phyloP scores from a whole-genome alignment of 305 asterid species.

The Solanum hybrid region DNA sequence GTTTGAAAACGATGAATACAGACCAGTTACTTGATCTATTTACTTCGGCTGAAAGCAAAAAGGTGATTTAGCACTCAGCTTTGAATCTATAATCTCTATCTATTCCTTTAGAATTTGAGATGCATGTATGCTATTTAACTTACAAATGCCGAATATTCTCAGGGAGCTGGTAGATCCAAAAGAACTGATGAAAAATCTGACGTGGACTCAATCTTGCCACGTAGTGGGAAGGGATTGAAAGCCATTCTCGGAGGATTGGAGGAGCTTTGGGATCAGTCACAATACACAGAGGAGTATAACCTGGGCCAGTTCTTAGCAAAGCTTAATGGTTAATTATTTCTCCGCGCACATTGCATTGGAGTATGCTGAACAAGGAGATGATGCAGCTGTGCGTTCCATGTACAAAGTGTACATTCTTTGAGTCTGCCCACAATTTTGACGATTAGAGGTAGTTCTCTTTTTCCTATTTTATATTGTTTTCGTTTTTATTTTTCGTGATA shows the following conservation, averaged over 20 bases:
- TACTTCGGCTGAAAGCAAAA: conserved; percentile 72
- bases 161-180: conserved; percentile 49
- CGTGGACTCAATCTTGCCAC: conserved; percentile 46
- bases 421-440: conserved; percentile 49
- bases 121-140: background rate
- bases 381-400: conserved; percentile 19
- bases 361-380: conserved; percentile 15
- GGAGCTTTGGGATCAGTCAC: conserved; percentile 99
- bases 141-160: conserved; percentile 12
- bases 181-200: conserved; percentile 32
- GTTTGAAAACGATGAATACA: conserved; percentile 96
- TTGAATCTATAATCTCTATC: background rate
- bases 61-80: conserved; percentile 38
- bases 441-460: conserved; percentile 24
- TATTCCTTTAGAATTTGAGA: background rate
- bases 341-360: conserved; percentile 12
- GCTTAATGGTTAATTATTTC: conserved; percentile 52
- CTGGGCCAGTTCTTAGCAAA: conserved; percentile 73
- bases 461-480: background rate
- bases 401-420: conserved; percentile 43
- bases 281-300: conserved; percentile 92
- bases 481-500: background rate
- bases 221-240: conserved; percentile 71
- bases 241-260: conserved; percentile 90
- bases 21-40: conserved; percentile 95